Base-by-base conservation (phyloP, 371 early-diverging fungal species). In the Mucor indicus region DNA sequence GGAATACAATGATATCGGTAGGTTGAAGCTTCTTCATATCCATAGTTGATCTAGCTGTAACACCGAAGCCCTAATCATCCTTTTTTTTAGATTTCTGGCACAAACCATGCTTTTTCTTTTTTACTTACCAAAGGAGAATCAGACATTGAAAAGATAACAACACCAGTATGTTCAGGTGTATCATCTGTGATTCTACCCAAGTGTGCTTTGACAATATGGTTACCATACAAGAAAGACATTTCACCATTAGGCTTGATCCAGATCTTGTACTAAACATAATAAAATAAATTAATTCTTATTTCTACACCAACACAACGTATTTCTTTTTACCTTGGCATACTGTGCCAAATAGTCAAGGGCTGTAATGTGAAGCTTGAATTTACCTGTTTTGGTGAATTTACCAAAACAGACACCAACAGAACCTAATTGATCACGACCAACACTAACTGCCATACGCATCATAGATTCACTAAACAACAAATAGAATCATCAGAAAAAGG, bases 181-280 rank as follows among this genome's bases (percentile, higher is more conserved):
- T 98, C 95, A 53, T 99, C 98, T 4, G 98, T 92, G 38, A 98
- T 92, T 46, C 95, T 81, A 30, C 92, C 93, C 50, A 99, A 73
- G 69, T 99, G 99, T 17, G 98, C 96, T 75, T 97, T 99, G 49
- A 98, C 87, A 24, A 99, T 86, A 67, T 99, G 93, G 82, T 99
- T 99, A 25, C 99, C 99, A 67, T 99, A 99, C 57, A 99, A 64
- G 79, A 91, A 98, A 17, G 98, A 93, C 99, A 98, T 99, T 72
- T 99, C 99, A 50, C 99, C 99, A 65, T 90, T 95, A 31, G 93
- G 93, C 75, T 99, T 99, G 44, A 99, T 88, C 98, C 99, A 99
- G 35, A 99, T 89, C 41, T 72, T 75, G 48, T 75, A 58, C 75
- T 69, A 48, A 11, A 27, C 9, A 27, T 5, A 13, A 22, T 5